Percentiles rank a stretch among this genome's conserved stretches.
phyloP scores from a whole-genome alignment of 2,329 filamentous ascomycete genomes.

The Sporothrix sp. region DNA sequence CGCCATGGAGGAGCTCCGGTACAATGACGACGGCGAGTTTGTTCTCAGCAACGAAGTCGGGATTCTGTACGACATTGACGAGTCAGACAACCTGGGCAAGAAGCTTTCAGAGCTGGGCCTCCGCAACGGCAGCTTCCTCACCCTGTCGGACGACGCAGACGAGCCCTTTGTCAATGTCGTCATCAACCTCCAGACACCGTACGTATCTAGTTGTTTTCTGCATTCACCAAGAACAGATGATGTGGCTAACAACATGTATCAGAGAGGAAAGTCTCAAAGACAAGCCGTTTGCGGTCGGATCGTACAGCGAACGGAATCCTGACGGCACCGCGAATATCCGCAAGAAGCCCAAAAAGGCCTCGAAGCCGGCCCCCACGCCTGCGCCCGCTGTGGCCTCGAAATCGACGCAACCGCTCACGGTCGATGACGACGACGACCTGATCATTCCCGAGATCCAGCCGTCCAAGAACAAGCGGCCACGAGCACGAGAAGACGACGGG shows the following conservation, averaged over 20 bases:
- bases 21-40: slow-evolving; percentile 62
- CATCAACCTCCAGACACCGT: slow-evolving; percentile 52
- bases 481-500: slow-evolving; percentile 32
- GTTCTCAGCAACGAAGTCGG: slow-evolving; percentile 64
- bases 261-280: slow-evolving; percentile 33
- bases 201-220: slow-evolving; percentile 26
- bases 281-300: slow-evolving; percentile 44
- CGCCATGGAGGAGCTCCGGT: slow-evolving; percentile 60
- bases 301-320: slow-evolving; percentile 16
- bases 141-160: slow-evolving; percentile 71
- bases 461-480: slow-evolving; percentile 34
- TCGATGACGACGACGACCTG: slow-evolving; percentile 27
- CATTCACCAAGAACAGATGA: neutral
- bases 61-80: slow-evolving; percentile 81
- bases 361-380: slow-evolving; percentile 31
- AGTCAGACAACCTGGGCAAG: slow-evolving; percentile 75
- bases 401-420: slow-evolving; percentile 21
- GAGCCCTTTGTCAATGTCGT: slow-evolving; percentile 71
- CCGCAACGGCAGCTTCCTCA: slow-evolving; percentile 64
- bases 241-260: neutral
- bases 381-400: slow-evolving; percentile 31
- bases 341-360: slow-evolving; percentile 28
- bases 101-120: slow-evolving; percentile 71
- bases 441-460: slow-evolving; percentile 20
- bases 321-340: slow-evolving; percentile 21